Conservation (phyloP, 1,139 yeast species). For the Debaryomyces psychrophilus region DNA sequence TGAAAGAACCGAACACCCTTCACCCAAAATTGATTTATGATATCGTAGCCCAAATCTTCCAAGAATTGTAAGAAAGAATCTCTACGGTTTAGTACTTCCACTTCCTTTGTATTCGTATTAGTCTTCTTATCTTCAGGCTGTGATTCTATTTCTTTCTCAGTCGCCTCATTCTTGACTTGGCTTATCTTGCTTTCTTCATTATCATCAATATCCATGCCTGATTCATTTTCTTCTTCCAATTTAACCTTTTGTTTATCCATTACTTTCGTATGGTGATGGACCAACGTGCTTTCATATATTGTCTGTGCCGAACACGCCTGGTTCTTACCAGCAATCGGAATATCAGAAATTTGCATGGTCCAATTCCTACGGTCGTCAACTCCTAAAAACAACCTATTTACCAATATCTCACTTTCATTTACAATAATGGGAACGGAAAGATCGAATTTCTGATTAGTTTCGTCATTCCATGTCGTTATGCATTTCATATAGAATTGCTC, state of each 20-base stretch:
- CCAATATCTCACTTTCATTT: slow-evolving; percentile 24
- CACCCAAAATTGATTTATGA: slow-evolving; percentile 67
- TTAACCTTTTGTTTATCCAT: slow-evolving; percentile 17
- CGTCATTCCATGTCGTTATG: slow-evolving; percentile 45
- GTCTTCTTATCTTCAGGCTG: neutral
- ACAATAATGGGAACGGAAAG: slow-evolving; percentile 31
- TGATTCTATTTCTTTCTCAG: slow-evolving; percentile 22
- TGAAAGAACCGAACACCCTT: slow-evolving; percentile 67
- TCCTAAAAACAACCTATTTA: slow-evolving; percentile 34
- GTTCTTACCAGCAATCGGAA: slow-evolving; percentile 86
- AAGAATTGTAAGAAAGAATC: slow-evolving; percentile 54
- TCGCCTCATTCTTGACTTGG: slow-evolving; percentile 4
- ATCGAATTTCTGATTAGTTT: slow-evolving; percentile 26
- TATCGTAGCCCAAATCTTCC: slow-evolving; percentile 71
- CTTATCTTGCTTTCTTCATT: slow-evolving; percentile 10
- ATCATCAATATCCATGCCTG: slow-evolving; percentile 9
- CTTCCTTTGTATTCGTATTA: neutral
- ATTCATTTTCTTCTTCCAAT: slow-evolving; percentile 10
- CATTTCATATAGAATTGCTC: slow-evolving; percentile 53
- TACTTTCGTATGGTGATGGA: slow-evolving; percentile 43
- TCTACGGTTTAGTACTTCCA: slow-evolving; percentile 18
- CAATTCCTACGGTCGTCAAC: slow-evolving; percentile 46
- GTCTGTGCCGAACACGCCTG: slow-evolving; percentile 66
- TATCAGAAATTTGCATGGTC: slow-evolving; percentile 74
- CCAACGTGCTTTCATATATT: slow-evolving; percentile 66